phyloP scores from a whole-genome alignment of 805 yeast species.

The Kazachstania martiniae region DNA sequence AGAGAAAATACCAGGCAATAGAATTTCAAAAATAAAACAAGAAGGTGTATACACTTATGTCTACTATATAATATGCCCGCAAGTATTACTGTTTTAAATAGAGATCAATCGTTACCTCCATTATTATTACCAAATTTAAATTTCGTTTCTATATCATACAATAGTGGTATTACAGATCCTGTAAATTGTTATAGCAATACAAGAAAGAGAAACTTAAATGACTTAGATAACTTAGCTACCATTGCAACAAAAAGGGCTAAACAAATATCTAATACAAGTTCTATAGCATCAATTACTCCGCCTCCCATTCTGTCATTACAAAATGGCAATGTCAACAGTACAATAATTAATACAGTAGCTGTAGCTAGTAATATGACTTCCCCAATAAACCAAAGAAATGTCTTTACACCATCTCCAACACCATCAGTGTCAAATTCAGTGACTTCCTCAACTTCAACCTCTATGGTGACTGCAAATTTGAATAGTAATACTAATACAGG shows the following conservation, averaged over 20 bases:
- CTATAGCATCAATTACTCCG: constrained; percentile 6
- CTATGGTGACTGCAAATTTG: not conserved
- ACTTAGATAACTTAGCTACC: constrained; percentile 13
- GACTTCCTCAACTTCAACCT: not conserved
- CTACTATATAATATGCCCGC: too few relatives aligned
- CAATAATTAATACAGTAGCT: not conserved
- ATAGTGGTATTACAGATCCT: not conserved
- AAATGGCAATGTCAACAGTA: not conserved
- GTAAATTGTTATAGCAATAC: not conserved
- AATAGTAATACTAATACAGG: not conserved
- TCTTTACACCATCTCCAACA: not conserved
- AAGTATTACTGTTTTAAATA: constrained; percentile 22
- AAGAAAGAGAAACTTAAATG: constrained; percentile 3
- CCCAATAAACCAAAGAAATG: not conserved
- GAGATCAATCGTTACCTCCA: constrained; percentile 22
- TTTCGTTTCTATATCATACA: not conserved
- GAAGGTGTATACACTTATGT: too few relatives aligned
- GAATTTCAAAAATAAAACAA: too few relatives aligned
- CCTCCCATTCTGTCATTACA: constrained; percentile 4
- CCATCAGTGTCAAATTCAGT: not conserved
- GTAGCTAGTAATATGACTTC: not conserved
- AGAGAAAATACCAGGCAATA: too few relatives aligned
- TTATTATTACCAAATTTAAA: constrained; percentile 18
- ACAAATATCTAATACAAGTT: constrained; percentile 3
- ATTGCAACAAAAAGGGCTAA: constrained; percentile 16